Conservation (phyloP, 768 basidiomycete species). For the Filobasidium floriforme region DNA sequence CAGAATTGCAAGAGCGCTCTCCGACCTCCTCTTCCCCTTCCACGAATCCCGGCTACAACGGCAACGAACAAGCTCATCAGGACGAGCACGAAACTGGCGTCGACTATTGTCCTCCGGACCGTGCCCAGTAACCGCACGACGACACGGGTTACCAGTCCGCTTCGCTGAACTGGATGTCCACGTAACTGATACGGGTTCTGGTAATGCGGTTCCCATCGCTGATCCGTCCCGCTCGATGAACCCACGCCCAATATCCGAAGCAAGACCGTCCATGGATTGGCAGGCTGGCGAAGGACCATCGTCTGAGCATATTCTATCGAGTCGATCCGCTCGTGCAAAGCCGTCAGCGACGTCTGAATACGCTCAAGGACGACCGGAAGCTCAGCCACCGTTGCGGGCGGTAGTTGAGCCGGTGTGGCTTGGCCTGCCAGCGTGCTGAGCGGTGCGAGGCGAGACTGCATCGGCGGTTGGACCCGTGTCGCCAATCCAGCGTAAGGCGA, state of each 20-base stretch:
- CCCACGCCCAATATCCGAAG: slow-evolving; percentile 22
- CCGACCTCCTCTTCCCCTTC: slow-evolving; percentile 14
- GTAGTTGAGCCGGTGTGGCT: background rate
- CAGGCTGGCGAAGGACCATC: slow-evolving; percentile 24
- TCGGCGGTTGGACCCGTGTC: background rate
- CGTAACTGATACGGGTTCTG: background rate
- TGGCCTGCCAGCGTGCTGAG: background rate
- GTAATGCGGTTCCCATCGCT: slow-evolving; percentile 10
- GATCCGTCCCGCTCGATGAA: slow-evolving; percentile 5
- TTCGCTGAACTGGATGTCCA: slow-evolving; percentile 13
- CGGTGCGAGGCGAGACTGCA: background rate
- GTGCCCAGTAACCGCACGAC: slow-evolving; percentile 29
- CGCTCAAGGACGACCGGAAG: slow-evolving; percentile 33
- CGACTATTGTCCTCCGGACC: slow-evolving; percentile 32
- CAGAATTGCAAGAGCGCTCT: slow-evolving; percentile 15
- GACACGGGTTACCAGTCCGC: slow-evolving; percentile 21
- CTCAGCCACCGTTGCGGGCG: background rate
- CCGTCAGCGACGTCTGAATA: slow-evolving; percentile 39
- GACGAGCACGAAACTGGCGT: slow-evolving; percentile 31
- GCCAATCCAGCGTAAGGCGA: background rate
- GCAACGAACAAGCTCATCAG: slow-evolving; percentile 15
- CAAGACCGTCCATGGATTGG: slow-evolving; percentile 22
- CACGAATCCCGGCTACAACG: slow-evolving; percentile 9
- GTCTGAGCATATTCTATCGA: slow-evolving; percentile 36
- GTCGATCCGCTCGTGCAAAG: slow-evolving; percentile 36